A percentile compares a stretch with the other conserved stretches of the same genome.
These are phyloP conservation scores for Sporothrix globosa DNA, from an alignment of 2,329 filamentous ascomycete species.

Conservation along the genomic window DNA sequence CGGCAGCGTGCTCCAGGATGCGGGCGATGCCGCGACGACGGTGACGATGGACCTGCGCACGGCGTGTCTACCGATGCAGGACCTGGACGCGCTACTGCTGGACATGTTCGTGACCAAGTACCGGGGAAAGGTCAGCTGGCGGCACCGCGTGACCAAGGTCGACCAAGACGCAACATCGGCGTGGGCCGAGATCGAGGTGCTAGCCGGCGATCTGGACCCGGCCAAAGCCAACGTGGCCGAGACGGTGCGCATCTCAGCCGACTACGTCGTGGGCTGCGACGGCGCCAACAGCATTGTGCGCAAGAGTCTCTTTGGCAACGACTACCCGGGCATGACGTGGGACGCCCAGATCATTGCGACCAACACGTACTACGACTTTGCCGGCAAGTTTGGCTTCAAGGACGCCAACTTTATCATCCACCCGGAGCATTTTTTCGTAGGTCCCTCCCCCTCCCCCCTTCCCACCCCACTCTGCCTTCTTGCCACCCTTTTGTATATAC, in stretches of 20 bases:
- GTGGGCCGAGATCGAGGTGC: constrained; percentile 51
- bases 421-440: constrained; percentile 57
- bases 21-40: constrained; percentile 41
- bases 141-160: constrained; percentile 51
- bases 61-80: constrained; percentile 49
- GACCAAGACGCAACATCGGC: constrained; percentile 52
- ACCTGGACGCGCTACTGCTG: constrained; percentile 50
- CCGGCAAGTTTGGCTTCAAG: constrained; percentile 54
- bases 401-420: constrained; percentile 66
- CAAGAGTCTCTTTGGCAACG: constrained; percentile 55
- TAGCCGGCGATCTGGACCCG: constrained; percentile 39
- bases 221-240: constrained; percentile 18
- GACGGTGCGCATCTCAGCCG: constrained; percentile 47
- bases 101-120: constrained; percentile 46
- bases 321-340: constrained; percentile 64
- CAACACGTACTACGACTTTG: constrained; percentile 66
- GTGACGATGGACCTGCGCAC: constrained; percentile 45
- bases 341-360: constrained; percentile 64
- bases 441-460: neutral
- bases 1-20: constrained; percentile 42
- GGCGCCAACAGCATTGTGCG: constrained; percentile 56
- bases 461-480: neutral
- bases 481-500: neutral
- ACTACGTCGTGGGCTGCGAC: constrained; percentile 62
- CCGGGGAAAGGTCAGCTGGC: constrained; percentile 49